phyloP scores from a whole-genome alignment of 129 eudicot species.

The Flaveria trinervia region DNA sequence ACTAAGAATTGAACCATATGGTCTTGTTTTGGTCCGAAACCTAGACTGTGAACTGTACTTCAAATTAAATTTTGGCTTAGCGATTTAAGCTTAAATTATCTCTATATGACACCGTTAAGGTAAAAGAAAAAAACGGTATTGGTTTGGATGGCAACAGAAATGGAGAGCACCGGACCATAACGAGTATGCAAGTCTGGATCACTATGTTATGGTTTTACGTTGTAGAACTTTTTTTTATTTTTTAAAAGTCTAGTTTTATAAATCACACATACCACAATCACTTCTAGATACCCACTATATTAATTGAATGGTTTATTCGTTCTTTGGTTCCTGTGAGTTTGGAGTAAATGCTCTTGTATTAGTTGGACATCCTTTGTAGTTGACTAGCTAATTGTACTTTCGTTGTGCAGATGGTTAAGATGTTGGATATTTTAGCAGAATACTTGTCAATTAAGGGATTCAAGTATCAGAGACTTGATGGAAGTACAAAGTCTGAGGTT shows the following conservation, averaged over 20 bases:
- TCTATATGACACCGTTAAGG: not conserved
- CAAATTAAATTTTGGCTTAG: not conserved
- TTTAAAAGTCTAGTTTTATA: conserved; percentile 1
- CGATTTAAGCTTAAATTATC: not conserved
- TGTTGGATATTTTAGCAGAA: conserved; percentile 94
- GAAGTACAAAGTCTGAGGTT: conserved; percentile 93
- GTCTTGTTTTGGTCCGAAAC: not conserved
- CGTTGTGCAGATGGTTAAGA: conserved; percentile 85
- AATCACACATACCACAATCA: not conserved
- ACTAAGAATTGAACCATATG: not conserved
- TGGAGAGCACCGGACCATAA: not conserved
- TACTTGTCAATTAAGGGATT: conserved; percentile 92
- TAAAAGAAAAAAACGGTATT: not conserved
- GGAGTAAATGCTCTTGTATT: conserved; percentile 10
- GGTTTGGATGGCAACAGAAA: not conserved
- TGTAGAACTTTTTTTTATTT: not conserved
- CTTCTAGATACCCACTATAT: conserved; percentile 8
- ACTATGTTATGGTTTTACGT: not conserved
- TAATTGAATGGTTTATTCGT: not conserved
- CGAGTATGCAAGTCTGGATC: not conserved
- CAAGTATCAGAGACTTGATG: conserved; percentile 96
- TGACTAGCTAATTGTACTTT: not conserved
- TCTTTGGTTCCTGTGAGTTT: not conserved
- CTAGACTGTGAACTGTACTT: too few relatives aligned
- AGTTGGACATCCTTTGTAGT: not conserved